These are phyloP conservation scores for Suillus brevipes DNA, from an alignment of 768 basidiomycete species.

Conservation along the genomic window DNA sequence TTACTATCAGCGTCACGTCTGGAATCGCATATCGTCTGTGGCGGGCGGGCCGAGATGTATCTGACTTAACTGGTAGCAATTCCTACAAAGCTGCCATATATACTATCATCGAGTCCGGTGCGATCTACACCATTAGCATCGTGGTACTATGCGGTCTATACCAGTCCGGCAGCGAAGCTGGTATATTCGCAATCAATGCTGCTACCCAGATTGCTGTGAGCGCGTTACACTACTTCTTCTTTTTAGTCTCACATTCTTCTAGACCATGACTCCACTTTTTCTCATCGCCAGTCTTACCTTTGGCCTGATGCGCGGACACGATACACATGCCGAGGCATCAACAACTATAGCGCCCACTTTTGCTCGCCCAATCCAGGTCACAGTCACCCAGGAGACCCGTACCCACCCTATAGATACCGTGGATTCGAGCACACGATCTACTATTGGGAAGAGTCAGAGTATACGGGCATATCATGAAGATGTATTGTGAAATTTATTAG, in stretches of 20 bases:
- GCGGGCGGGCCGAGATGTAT: constrained; percentile 6
- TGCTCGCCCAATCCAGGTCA: neutral
- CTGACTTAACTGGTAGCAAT: neutral
- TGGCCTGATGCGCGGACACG: constrained; percentile 8
- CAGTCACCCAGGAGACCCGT: neutral
- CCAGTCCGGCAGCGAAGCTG: neutral
- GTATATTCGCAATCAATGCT: constrained; percentile 6
- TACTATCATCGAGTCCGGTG: constrained; percentile 21
- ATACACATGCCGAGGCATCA: neutral
- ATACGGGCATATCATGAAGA: neutral
- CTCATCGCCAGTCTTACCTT: constrained; percentile 17
- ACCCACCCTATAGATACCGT: neutral
- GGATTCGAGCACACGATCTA: neutral
- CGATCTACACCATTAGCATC: constrained; percentile 16
- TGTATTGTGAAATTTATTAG: neutral
- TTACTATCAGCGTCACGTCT: constrained; percentile 15
- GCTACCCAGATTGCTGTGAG: constrained; percentile 17
- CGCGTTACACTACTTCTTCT: neutral
- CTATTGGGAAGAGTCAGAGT: neutral
- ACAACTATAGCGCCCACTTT: neutral
- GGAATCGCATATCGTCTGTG: constrained; percentile 19
- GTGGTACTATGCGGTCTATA: constrained; percentile 14
- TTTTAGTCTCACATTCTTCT: neutral
- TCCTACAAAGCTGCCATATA: constrained; percentile 15
- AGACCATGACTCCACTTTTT: constrained; percentile 17